These are phyloP conservation scores for Pseudocercospora crystallina DNA, from an alignment of 2,329 filamentous ascomycete genomes.

Conservation along the genomic window DNA sequence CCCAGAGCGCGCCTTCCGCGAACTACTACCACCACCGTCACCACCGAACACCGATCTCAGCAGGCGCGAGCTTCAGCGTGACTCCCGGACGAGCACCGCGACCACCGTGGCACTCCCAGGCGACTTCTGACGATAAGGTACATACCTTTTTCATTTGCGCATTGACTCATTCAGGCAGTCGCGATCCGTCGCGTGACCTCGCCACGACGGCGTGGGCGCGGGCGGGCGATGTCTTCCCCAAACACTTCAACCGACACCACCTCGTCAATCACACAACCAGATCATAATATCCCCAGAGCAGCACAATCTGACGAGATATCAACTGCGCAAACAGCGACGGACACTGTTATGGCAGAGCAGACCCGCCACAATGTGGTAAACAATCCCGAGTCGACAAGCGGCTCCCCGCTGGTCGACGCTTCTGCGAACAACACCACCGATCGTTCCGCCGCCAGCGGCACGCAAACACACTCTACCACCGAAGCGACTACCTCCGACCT, in stretches of 20 bases:
- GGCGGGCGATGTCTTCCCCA: no score
- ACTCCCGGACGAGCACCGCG: conserved; percentile 7
- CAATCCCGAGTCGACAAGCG: conserved; percentile 67
- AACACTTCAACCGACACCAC: neutral
- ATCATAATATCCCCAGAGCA: neutral
- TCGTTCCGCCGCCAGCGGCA: conserved; percentile 54
- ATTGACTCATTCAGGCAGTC: conserved; percentile 1
- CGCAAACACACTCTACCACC: conserved; percentile 23
- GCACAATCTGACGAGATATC: conserved; percentile 20
- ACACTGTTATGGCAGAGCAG: conserved; percentile 71
- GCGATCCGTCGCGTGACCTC: conserved; percentile 12
- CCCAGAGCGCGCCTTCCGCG: conserved; percentile 8
- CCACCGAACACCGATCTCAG: conserved; percentile 1
- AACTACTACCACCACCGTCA: conserved; percentile 8
- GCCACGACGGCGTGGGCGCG: neutral
- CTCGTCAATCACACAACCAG: neutral
- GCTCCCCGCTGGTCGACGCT: conserved; percentile 61
- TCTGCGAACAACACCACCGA: conserved; percentile 57
- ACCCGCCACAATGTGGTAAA: conserved; percentile 70
- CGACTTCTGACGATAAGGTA: conserved; percentile 19
- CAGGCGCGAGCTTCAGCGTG: conserved; percentile 9
- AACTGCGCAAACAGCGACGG: conserved; percentile 23
- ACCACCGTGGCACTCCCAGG: conserved; percentile 20
- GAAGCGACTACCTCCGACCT: conserved; percentile 43
- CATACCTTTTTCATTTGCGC: neutral